These are phyloP conservation scores for Opeltia flavorubescens DNA, from an alignment of 495 filamentous ascomycete species.

Conservation along the genomic window DNA sequence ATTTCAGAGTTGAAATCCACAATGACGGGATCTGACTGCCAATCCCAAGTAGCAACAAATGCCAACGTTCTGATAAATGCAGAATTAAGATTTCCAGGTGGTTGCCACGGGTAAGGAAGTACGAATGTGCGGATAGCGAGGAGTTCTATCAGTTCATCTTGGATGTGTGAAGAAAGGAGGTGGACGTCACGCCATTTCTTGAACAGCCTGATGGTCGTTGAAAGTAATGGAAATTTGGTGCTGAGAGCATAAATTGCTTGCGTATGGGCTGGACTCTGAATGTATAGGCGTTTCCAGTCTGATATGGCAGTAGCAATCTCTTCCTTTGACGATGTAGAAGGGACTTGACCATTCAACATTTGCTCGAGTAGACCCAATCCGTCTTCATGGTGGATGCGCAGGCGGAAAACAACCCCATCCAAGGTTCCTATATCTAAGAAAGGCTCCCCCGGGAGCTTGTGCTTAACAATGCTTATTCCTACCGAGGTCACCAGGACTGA, in stretches of 20 bases:
- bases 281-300: constrained; percentile 54
- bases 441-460: constrained; percentile 55
- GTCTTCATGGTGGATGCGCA: constrained; percentile 57
- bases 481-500: constrained; percentile 42
- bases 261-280: constrained; percentile 61
- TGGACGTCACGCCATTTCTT: constrained; percentile 86
- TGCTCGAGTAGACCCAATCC: constrained; percentile 71
- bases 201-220: constrained; percentile 70
- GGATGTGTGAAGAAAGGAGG: constrained; percentile 60
- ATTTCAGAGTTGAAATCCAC: constrained; percentile 53
- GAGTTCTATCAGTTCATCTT: constrained; percentile 72
- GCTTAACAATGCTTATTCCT: constrained; percentile 64
- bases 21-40: constrained; percentile 68
- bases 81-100: constrained; percentile 62
- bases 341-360: constrained; percentile 54
- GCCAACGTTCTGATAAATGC: constrained; percentile 70
- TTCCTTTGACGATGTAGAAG: constrained; percentile 46
- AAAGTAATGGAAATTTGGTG: constrained; percentile 68
- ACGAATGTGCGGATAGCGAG: constrained; percentile 61
- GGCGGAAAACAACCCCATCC: constrained; percentile 44
- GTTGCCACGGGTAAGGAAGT: constrained; percentile 67
- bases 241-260: constrained; percentile 65
- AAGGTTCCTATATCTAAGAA: constrained; percentile 71
- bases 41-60: constrained; percentile 78
- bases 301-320: constrained; percentile 53